phyloP scores from a whole-genome alignment of 345 rosid species.

The Carallia pectinifolia region DNA sequence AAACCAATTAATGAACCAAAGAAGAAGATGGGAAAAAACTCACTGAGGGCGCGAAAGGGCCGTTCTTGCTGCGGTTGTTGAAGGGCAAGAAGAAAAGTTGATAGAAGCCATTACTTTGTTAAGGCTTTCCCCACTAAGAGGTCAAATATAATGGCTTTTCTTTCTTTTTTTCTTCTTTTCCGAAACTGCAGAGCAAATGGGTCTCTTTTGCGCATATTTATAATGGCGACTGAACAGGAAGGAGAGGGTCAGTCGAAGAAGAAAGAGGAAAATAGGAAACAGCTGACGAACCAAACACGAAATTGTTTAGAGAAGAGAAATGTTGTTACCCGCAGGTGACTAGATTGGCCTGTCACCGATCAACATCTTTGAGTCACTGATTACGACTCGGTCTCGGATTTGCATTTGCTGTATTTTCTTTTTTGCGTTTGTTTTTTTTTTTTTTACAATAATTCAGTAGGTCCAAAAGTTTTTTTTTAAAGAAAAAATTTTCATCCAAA shows the following conservation, averaged over 20 bases:
- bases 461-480: too few species aligned
- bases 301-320: not conserved
- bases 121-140: not conserved
- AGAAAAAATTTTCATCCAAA: too few species aligned
- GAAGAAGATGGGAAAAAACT: not conserved
- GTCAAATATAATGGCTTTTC: not conserved
- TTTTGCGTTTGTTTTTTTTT: too few species aligned
- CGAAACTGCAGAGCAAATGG: not conserved
- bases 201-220: not conserved
- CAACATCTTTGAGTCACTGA: too few species aligned
- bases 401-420: too few species aligned
- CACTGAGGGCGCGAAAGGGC: constrained; percentile 12
- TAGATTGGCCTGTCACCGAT: not conserved
- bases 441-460: too few species aligned
- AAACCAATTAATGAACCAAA: not conserved
- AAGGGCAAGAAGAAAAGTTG: constrained; percentile 14
- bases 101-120: constrained; percentile 14
- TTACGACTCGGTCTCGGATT: too few species aligned
- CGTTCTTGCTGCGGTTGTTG: constrained; percentile 16
- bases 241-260: not conserved
- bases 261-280: not conserved
- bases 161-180: too few species aligned
- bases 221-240: not conserved
- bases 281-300: not conserved
- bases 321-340: not conserved